phyloP scores from a whole-genome alignment of 345 rosid genomes.

The Odontarrhena argentea region DNA sequence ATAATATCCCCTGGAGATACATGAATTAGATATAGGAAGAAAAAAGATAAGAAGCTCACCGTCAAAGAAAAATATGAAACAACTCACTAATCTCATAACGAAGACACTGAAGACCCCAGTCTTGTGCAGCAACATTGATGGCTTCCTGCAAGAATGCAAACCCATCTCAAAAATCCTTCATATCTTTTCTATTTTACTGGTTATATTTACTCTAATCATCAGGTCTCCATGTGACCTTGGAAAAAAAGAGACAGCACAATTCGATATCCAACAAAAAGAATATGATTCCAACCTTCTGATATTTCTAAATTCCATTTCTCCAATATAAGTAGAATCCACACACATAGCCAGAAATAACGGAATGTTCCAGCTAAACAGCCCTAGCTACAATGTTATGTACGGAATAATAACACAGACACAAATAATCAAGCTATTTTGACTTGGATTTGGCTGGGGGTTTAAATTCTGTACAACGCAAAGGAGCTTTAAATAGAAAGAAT shows the following conservation, averaged over 20 bases:
- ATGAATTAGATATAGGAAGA: constrained; percentile 28
- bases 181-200: constrained; percentile 17
- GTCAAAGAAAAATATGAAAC: constrained; percentile 11
- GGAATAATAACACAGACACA: neutral
- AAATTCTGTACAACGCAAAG: neutral
- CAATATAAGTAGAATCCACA: constrained; percentile 12
- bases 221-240: constrained; percentile 3
- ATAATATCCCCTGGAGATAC: constrained; percentile 82
- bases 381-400: constrained; percentile 11
- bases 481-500: neutral
- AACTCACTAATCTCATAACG: constrained; percentile 94
- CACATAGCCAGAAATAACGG: neutral
- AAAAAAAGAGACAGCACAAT: neutral
- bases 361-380: constrained; percentile 15
- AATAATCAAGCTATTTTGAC: constrained; percentile 8
- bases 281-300: neutral
- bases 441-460: neutral
- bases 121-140: constrained; percentile 88
- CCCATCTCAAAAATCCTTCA: constrained; percentile 17
- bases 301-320: neutral
- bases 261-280: neutral
- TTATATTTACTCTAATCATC: neutral
- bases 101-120: constrained; percentile 95
- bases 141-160: constrained; percentile 59
- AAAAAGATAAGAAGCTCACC: constrained; percentile 9